These are phyloP conservation scores for Lonicera japonica DNA, from an alignment of 129 eudicot genomes.

Conservation along the genomic window DNA sequence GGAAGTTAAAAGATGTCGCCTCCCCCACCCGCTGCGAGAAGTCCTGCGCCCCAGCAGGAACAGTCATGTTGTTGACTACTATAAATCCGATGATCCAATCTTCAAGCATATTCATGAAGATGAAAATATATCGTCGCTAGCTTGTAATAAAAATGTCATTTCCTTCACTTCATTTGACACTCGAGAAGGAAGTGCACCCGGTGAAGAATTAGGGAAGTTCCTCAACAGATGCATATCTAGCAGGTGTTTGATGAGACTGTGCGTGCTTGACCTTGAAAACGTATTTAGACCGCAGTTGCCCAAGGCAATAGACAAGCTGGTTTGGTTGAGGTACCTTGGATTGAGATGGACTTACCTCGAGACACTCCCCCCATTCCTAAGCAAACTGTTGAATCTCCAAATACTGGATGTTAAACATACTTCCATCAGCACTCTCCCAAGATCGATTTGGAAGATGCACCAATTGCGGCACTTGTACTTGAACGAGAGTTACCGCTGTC, in stretches of 20 bases:
- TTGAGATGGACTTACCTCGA: constrained; percentile 9
- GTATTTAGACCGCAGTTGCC: constrained; percentile 14
- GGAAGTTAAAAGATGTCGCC: constrained; percentile 4
- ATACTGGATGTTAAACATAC: constrained; percentile 15
- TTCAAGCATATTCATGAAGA: background rate
- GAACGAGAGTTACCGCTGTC: constrained; percentile 11
- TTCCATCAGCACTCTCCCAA: constrained; percentile 9
- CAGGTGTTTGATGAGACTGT: background rate
- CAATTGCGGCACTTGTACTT: constrained; percentile 12
- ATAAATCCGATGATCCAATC: background rate
- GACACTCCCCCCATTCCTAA: constrained; percentile 9
- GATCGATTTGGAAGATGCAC: constrained; percentile 16
- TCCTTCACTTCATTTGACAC: constrained; percentile 15
- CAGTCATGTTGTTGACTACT: background rate
- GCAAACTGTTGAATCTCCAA: constrained; percentile 9
- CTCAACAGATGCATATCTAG: constrained; percentile 1
- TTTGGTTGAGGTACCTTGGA: constrained; percentile 16
- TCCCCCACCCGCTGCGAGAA: background rate
- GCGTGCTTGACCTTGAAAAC: constrained; percentile 12
- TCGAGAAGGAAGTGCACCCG: constrained; percentile 12
- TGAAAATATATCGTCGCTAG: background rate
- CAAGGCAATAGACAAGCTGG: background rate
- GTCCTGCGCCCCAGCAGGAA: background rate
- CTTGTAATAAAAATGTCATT: background rate
- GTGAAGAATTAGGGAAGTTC: constrained; percentile 13